phyloP scores from a whole-genome alignment of 192 early-diverging fungal species.

The Coemansia sp. region DNA sequence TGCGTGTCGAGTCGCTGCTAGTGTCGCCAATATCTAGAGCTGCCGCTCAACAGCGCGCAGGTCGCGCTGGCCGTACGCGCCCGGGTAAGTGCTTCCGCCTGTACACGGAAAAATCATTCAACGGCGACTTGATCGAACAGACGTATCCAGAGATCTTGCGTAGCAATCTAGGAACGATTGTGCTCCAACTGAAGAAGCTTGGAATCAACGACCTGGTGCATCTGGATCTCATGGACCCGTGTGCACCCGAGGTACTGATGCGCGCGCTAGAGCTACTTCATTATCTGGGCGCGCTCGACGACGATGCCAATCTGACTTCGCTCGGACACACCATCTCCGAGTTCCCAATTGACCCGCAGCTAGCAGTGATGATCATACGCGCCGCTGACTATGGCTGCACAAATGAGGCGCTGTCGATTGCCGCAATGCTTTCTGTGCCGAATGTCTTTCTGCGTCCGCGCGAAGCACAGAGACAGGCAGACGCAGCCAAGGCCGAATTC shows the following conservation, averaged over 20 bases:
- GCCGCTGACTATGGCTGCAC: constrained; percentile 85
- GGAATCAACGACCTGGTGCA: constrained; percentile 97
- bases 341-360: constrained; percentile 96
- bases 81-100: constrained; percentile 97
- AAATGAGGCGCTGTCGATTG: constrained; percentile 92
- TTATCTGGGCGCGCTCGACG: constrained; percentile 91
- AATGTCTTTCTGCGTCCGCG: constrained; percentile 90
- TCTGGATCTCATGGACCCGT: constrained; percentile 99
- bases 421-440: constrained; percentile 90
- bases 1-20: constrained; percentile 91
- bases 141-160: constrained; percentile 98
- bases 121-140: constrained; percentile 91
- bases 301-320: constrained; percentile 89
- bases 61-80: constrained; percentile 97
- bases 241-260: constrained; percentile 98
- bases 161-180: constrained; percentile 93
- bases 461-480: constrained; percentile 83
- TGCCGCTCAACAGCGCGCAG: constrained; percentile 93
- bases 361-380: constrained; percentile 88
- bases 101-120: constrained; percentile 96
- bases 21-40: constrained; percentile 95
- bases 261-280: constrained; percentile 94
- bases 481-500: constrained; percentile 90
- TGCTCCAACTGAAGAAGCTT: constrained; percentile 96
- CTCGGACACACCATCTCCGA: constrained; percentile 87